phyloP scores from a whole-genome alignment of 1,139 yeast genomes.

The Magnusiomyces fungicola region DNA sequence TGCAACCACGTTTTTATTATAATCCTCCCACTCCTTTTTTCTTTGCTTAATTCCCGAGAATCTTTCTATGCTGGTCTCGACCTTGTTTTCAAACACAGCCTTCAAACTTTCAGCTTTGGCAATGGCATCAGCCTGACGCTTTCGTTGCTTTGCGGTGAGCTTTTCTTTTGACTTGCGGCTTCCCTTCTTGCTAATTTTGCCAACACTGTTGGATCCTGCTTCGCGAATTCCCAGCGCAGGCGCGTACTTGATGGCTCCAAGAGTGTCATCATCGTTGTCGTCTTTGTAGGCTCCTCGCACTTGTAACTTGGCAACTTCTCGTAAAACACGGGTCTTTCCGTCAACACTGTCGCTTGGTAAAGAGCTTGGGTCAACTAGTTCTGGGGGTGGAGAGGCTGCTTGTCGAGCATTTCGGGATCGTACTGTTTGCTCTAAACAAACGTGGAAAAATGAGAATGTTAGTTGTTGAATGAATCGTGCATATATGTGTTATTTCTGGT shows the following conservation, averaged over 20 bases:
- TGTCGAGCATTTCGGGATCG: conserved; percentile 26
- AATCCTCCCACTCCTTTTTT: conserved; percentile 20
- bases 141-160: conserved; percentile 20
- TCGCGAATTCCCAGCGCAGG: conserved; percentile 12
- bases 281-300: conserved; percentile 22
- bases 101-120: conserved; percentile 24
- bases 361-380: conserved; percentile 5
- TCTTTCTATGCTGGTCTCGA: conserved; percentile 23
- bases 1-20: conserved; percentile 5
- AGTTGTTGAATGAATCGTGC: no score
- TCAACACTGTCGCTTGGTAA: conserved; percentile 8
- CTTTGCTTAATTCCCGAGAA: conserved; percentile 22
- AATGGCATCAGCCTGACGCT: conserved; percentile 21
- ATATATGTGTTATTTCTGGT: background rate
- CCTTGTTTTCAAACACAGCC: conserved; percentile 27
- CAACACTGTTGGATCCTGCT: conserved; percentile 5
- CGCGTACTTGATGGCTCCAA: background rate
- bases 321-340: conserved; percentile 26
- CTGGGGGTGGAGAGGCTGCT: conserved; percentile 16
- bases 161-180: conserved; percentile 12
- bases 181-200: background rate
- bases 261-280: background rate
- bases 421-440: conserved; percentile 10
- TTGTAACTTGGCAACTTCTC: conserved; percentile 26
- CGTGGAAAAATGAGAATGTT: background rate